Conservation (phyloP, 805 yeast genomes). For the Komagataella populi region DNA sequence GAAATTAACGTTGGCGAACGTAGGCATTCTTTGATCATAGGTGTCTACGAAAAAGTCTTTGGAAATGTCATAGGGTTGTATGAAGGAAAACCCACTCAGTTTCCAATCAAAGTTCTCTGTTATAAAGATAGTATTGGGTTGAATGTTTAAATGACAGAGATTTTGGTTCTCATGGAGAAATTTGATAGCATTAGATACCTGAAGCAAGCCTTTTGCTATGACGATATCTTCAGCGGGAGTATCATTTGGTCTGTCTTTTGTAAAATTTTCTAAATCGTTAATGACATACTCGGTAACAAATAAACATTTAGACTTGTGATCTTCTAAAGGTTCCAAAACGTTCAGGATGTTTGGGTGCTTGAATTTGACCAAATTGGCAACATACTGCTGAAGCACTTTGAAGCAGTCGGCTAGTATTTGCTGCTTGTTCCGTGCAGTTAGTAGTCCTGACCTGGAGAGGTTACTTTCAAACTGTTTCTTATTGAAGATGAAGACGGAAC, state of each 20-base stretch:
- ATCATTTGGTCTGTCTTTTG: constrained; percentile 37
- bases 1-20: constrained; percentile 53
- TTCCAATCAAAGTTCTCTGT: constrained; percentile 93
- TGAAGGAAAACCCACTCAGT: constrained; percentile 57
- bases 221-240: constrained; percentile 29
- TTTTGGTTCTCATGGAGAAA: constrained; percentile 72
- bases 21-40: constrained; percentile 63
- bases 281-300: constrained; percentile 78
- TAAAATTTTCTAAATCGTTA: constrained; percentile 14
- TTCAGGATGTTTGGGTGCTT: constrained; percentile 84
- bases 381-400: constrained; percentile 52
- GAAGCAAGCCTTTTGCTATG: constrained; percentile 68
- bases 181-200: constrained; percentile 62
- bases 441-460: constrained; percentile 34
- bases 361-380: constrained; percentile 59
- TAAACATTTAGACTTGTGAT: constrained; percentile 58
- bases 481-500: constrained; percentile 79
- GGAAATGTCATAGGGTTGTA: constrained; percentile 29
- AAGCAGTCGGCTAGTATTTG: constrained; percentile 46
- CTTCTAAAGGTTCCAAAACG: constrained; percentile 81
- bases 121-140: constrained; percentile 65
- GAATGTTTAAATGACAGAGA: constrained; percentile 62
- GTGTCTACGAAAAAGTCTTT: constrained; percentile 57
- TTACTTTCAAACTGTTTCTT: constrained; percentile 57
- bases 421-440: constrained; percentile 33